phyloP scores from a whole-genome alignment of 1,284 basidiomycete genomes.

The Irpex sp. region DNA sequence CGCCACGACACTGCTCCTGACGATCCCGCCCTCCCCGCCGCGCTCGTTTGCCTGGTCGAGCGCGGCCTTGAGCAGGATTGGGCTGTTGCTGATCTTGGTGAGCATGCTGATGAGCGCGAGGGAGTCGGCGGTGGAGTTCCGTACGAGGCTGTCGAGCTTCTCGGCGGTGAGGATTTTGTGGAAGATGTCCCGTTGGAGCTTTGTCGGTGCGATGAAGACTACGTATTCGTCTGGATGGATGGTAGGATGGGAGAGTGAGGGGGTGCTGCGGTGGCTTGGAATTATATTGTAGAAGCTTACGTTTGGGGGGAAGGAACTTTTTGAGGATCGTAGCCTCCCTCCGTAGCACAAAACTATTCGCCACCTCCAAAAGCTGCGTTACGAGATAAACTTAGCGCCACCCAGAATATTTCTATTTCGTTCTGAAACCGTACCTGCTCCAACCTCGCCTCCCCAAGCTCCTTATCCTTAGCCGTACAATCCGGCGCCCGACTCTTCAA shows the following conservation, averaged over 20 bases:
- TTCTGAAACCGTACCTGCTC: conserved; percentile 51
- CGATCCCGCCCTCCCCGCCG: conserved; percentile 26
- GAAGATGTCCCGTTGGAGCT: conserved; percentile 82
- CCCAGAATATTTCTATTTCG: background rate
- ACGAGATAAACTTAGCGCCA: conserved; percentile 2
- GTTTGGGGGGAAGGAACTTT: conserved; percentile 88
- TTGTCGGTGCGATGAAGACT: conserved; percentile 84
- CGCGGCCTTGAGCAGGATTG: conserved; percentile 77
- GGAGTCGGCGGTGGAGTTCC: conserved; percentile 72
- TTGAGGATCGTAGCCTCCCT: conserved; percentile 81
- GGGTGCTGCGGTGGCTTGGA: too few relatives aligned
- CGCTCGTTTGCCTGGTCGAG: conserved; percentile 55
- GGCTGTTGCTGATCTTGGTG: conserved; percentile 93
- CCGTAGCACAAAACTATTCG: conserved; percentile 86
- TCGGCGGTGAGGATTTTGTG: conserved; percentile 69
- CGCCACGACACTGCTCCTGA: conserved; percentile 48
- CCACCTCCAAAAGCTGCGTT: conserved; percentile 68
- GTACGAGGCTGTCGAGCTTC: conserved; percentile 60
- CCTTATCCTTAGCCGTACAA: conserved; percentile 67
- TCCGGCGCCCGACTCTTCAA: conserved; percentile 82
- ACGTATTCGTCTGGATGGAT: conserved; percentile 80
- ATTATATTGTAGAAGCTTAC: conserved; percentile 38
- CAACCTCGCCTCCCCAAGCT: conserved; percentile 72
- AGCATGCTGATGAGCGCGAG: conserved; percentile 80
- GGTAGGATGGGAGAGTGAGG: background rate